phyloP scores from a whole-genome alignment of 2,329 filamentous ascomycete genomes.

The Aureobasidium sp. region DNA sequence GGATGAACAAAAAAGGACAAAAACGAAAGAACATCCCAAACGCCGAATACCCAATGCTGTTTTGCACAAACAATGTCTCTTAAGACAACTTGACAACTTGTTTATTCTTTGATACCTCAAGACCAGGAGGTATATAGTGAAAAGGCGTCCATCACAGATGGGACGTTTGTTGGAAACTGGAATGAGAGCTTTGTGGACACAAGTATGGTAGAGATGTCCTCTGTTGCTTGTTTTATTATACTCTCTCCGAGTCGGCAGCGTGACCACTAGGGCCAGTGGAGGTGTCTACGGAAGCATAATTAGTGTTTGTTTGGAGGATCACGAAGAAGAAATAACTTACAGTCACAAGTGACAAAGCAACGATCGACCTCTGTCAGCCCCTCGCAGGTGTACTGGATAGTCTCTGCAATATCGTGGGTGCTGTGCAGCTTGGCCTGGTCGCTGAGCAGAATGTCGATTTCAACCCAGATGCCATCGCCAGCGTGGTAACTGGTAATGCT shows the following conservation, averaged over 20 bases:
- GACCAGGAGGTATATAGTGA: background rate
- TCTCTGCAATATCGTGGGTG: constrained; percentile 54
- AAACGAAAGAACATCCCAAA: background rate
- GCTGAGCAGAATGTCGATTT: constrained; percentile 52
- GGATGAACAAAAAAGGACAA: background rate
- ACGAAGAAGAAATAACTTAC: constrained; percentile 23
- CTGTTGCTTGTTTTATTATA: background rate
- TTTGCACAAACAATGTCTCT: background rate
- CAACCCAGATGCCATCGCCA: constrained; percentile 55
- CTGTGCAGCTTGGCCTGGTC: constrained; percentile 43
- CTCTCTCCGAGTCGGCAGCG: constrained; percentile 24
- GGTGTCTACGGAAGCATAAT: constrained; percentile 22
- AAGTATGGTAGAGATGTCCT: background rate
- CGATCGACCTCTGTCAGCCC: constrained; percentile 45
- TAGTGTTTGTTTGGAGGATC: background rate
- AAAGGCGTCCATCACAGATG: background rate
- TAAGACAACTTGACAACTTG: too few species aligned
- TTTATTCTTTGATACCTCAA: background rate
- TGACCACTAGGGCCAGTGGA: constrained; percentile 34
- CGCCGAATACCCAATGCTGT: background rate
- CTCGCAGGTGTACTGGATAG: constrained; percentile 54
- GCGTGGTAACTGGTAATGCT: constrained; percentile 47
- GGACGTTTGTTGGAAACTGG: background rate
- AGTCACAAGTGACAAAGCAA: constrained; percentile 45
- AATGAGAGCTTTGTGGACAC: background rate